A percentile compares a stretch with the other conserved stretches of the same genome.
Conservation (phyloP, 352 stramenopile genomes). For the Globisporangium polare region DNA sequence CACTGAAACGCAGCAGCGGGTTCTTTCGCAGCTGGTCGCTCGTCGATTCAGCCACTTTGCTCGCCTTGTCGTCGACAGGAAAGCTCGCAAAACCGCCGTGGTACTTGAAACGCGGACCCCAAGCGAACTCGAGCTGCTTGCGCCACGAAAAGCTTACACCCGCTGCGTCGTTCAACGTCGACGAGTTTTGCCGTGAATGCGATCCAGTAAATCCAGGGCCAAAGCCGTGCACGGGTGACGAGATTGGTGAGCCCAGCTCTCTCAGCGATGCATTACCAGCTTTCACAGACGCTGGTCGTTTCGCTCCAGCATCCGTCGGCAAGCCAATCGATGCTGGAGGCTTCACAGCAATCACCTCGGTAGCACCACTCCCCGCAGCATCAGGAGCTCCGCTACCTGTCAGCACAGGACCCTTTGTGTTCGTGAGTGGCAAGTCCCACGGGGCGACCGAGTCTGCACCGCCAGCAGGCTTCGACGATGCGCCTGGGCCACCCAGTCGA, state of each 20-base stretch:
- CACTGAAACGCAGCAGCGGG: conserved; percentile 43
- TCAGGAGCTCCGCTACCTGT: conserved; percentile 13
- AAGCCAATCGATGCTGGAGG: neutral
- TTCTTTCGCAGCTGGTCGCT: conserved; percentile 20
- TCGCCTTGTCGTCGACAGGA: neutral
- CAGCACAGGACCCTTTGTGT: conserved; percentile 23
- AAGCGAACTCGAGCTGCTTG: conserved; percentile 51
- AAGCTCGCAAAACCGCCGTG: conserved; percentile 17
- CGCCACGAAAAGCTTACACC: conserved; percentile 47
- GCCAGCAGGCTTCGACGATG: conserved; percentile 21
- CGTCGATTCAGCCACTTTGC: neutral
- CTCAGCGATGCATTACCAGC: conserved; percentile 5
- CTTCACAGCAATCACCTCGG: neutral
- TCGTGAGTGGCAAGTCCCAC: conserved; percentile 70
- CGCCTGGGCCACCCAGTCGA: conserved; percentile 42
- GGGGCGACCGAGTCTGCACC: conserved; percentile 50
- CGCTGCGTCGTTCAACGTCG: conserved; percentile 19
- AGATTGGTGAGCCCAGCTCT: conserved; percentile 13
- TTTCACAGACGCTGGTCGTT: conserved; percentile 4
- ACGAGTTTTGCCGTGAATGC: conserved; percentile 17
- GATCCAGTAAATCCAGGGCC: conserved; percentile 6
- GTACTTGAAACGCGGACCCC: conserved; percentile 54
- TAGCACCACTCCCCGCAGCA: neutral
- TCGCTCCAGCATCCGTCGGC: neutral
- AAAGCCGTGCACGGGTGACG: conserved; percentile 15